phyloP scores from a whole-genome alignment of 1,284 basidiomycete species.

The Cerioporus squamosus region DNA sequence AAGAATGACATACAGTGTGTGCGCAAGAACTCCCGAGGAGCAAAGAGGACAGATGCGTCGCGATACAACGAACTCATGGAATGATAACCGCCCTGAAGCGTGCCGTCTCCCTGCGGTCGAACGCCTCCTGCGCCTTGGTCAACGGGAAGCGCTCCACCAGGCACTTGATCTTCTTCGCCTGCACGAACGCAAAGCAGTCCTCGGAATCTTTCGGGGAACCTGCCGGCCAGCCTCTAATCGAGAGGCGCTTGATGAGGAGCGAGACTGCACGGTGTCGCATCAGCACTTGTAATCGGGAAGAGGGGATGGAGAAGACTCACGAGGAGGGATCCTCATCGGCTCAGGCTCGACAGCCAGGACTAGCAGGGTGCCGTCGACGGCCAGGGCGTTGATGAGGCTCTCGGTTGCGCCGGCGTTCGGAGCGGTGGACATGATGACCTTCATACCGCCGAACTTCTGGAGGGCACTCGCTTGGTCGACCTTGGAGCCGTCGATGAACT shows the following conservation, averaged over 20 bases:
- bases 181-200: constrained; percentile 27
- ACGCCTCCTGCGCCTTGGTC: constrained; percentile 32
- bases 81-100: constrained; percentile 35
- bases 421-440: constrained; percentile 33
- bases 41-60: too few relatives aligned
- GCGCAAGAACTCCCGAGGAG: too few relatives aligned
- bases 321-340: constrained; percentile 21
- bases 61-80: constrained; percentile 14
- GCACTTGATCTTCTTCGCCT: constrained; percentile 26
- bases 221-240: constrained; percentile 29
- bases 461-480: constrained; percentile 29
- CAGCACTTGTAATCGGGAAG: neutral
- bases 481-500: constrained; percentile 32
- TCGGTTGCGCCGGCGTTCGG: constrained; percentile 25
- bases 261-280: constrained; percentile 12
- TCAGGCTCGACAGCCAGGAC: constrained; percentile 27
- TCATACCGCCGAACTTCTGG: constrained; percentile 32
- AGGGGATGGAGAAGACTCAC: constrained; percentile 1
- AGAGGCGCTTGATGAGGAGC: constrained; percentile 27
- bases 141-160: constrained; percentile 33
- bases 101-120: constrained; percentile 26
- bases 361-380: constrained; percentile 29
- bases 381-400: constrained; percentile 27
- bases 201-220: constrained; percentile 31
- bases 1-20: too few relatives aligned